A percentile compares a stretch with the other conserved stretches of the same genome.
These are phyloP conservation scores for Volvox carteri DNA, from an alignment of 163 green algal species.

Conservation along the genomic window DNA sequence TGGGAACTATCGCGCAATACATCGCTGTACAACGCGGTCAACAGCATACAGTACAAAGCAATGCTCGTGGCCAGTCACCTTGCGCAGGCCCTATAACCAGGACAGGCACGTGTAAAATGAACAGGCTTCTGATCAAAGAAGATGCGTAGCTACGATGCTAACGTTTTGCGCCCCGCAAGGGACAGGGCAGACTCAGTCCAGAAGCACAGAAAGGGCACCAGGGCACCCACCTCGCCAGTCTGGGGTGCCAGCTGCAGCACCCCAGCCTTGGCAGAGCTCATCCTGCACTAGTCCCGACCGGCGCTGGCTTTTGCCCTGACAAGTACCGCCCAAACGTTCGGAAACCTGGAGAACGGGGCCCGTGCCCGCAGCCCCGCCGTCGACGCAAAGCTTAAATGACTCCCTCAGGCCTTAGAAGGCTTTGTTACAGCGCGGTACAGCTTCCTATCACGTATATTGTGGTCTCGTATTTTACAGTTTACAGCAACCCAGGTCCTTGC, in stretches of 20 bases:
- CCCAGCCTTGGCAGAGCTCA: slow-evolving; percentile 43
- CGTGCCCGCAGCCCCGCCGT: not conserved
- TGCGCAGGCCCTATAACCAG: not conserved
- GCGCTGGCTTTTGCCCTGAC: not conserved
- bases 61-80: not conserved
- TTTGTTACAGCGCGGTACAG: slow-evolving; percentile 24
- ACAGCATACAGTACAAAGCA: slow-evolving; percentile 34
- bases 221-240: slow-evolving; percentile 15
- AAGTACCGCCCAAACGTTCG: not conserved
- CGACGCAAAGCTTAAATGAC: not conserved
- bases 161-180: not conserved
- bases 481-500: not conserved
- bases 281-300: not conserved
- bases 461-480: slow-evolving; percentile 35
- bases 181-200: not conserved
- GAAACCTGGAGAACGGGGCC: not conserved
- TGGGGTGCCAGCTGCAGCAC: slow-evolving; percentile 41
- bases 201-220: too few relatives aligned
- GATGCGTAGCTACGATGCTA: not conserved
- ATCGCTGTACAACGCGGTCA: slow-evolving; percentile 40
- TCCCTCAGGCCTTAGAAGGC: not conserved
- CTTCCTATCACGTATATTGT: slow-evolving; percentile 15
- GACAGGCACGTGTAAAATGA: not conserved
- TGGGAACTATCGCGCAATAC: slow-evolving; percentile 20
- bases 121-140: not conserved